phyloP scores from a whole-genome alignment of 2,329 filamentous ascomycete genomes.

The Claviceps citrina region DNA sequence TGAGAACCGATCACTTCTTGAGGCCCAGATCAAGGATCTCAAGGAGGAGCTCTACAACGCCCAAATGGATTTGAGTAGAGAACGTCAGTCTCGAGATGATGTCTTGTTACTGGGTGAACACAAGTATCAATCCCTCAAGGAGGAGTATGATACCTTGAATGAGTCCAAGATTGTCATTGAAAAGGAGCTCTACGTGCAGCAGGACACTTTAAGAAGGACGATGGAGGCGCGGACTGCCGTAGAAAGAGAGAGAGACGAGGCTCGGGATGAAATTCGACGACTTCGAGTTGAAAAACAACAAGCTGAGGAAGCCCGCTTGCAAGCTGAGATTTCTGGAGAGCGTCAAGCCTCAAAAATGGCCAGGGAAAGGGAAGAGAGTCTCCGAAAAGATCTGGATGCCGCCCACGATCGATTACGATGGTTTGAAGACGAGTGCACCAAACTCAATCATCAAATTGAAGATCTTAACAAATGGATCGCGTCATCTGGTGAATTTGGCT shows the following conservation, averaged over 20 bases:
- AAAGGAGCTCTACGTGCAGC: conserved; percentile 91
- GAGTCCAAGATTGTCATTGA: conserved; percentile 95
- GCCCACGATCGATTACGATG: conserved; percentile 63
- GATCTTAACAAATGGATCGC: conserved; percentile 75
- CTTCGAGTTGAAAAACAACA: conserved; percentile 71
- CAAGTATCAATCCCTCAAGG: conserved; percentile 65
- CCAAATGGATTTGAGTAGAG: conserved; percentile 77
- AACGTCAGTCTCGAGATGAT: conserved; percentile 86
- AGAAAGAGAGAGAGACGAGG: conserved; percentile 78
- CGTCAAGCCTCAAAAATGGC: conserved; percentile 63
- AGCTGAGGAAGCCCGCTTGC: conserved; percentile 70
- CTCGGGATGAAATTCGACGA: conserved; percentile 69
- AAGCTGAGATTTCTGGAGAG: conserved; percentile 69
- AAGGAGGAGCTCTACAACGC: conserved; percentile 73
- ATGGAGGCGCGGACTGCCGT: conserved; percentile 66
- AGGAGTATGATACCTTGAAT: conserved; percentile 74
- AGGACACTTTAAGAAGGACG: conserved; percentile 75
- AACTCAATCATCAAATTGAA: conserved; percentile 66
- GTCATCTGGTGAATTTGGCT: conserved; percentile 75
- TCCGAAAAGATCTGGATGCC: conserved; percentile 66
- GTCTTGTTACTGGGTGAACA: conserved; percentile 82
- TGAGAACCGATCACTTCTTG: conserved; percentile 66
- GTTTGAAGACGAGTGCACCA: conserved; percentile 63
- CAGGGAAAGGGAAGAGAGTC: conserved; percentile 61
- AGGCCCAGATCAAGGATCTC: conserved; percentile 73